Evolutionary conservation across 2,329 filamentous ascomycete species (phyloP), one percentile per base, ranked within the genome.

Genomic region (Emydomyces testavorans): DNA sequence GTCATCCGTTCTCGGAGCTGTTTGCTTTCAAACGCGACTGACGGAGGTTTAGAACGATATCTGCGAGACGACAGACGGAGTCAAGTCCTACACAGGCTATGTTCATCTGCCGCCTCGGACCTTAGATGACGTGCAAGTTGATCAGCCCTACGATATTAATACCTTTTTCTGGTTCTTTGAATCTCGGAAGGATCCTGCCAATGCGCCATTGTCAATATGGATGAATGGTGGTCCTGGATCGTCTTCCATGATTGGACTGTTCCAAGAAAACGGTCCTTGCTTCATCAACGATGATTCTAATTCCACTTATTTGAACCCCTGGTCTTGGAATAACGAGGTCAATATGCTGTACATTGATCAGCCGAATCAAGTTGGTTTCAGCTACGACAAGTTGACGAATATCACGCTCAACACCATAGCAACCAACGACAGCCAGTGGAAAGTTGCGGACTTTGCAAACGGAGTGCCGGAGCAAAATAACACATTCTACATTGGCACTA

Each of bases 281-380:
- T 64, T 68, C 43, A 57, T 66, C 42, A 63, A 70, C 16, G 62
- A 66, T 8, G 60, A 66, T 21, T 63, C 62, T 2, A 65, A 49
- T 26, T 50, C 49, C 32, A 64, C 67, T 1, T 53, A 53, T 6
- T 54, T 62, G 37, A 78, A 78, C 53, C 71, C 72, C 1, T 73
- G 71, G 57, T 72, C 74, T 3, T 79, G 76, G 74, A 76, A 73
- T 47, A 71, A 73, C 52, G 68, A 71, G 37, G 72, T 71, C 53
- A 81, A 81, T 54, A 74, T 82, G 70, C 73, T 85, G 13, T 85
- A 82, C 62, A 76, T 85, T 54, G 81, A 85, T 55, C 76, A 85
- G 60, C 82, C 77, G 6, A 73, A 71, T 7, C 72, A 75, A 39
- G 73, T 77, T 3, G 78, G 78, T 0, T 75, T 79, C 56, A 77